Evolutionary conservation across 1,139 yeast genomes (phyloP).

Genomic region (Candida glucosophila): DNA sequence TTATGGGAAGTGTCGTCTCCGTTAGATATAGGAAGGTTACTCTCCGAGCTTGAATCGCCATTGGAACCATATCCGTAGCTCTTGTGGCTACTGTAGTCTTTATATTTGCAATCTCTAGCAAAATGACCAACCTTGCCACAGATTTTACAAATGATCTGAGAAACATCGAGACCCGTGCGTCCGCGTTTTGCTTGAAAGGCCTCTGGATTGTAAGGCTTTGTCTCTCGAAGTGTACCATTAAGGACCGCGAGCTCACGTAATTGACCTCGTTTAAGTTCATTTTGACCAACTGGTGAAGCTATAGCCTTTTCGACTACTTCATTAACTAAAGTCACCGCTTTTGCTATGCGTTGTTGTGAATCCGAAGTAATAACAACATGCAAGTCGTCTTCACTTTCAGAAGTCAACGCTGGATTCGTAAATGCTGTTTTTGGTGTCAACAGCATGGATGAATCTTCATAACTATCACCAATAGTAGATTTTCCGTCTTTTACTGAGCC

Average conservation of each 20-base stretch:
- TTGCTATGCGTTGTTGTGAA: slow-evolving; percentile 64
- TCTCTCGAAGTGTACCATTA: slow-evolving; percentile 87
- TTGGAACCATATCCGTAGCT: slow-evolving; percentile 1
- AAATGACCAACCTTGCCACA: slow-evolving; percentile 86
- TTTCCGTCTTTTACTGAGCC: slow-evolving; percentile 96
- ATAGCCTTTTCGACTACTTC: slow-evolving; percentile 77
- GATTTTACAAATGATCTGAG: slow-evolving; percentile 57
- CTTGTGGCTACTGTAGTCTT: no score
- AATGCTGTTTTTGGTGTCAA: no score
- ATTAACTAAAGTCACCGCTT: slow-evolving; percentile 69
- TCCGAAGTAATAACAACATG: slow-evolving; percentile 89
- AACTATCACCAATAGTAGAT: slow-evolving; percentile 26
- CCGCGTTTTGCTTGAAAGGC: slow-evolving; percentile 28
- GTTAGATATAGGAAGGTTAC: slow-evolving; percentile 1
- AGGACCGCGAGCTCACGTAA: slow-evolving; percentile 84
- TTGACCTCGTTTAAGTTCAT: slow-evolving; percentile 85
- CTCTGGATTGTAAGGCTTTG: slow-evolving; percentile 64
- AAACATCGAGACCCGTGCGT: slow-evolving; percentile 40
- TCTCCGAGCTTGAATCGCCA: no score
- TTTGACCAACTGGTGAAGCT: slow-evolving; percentile 85
- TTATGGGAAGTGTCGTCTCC: slow-evolving; percentile 2
- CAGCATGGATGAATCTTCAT: slow-evolving; percentile 11
- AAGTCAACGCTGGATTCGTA: no score
- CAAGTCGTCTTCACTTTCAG: slow-evolving; percentile 60
- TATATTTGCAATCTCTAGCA: slow-evolving; percentile 78